Percentiles rank a stretch among this genome's conserved stretches.
These are phyloP conservation scores for Cadophora luteo-olivacea DNA, from an alignment of 2,329 filamentous ascomycete genomes.

Conservation along the genomic window DNA sequence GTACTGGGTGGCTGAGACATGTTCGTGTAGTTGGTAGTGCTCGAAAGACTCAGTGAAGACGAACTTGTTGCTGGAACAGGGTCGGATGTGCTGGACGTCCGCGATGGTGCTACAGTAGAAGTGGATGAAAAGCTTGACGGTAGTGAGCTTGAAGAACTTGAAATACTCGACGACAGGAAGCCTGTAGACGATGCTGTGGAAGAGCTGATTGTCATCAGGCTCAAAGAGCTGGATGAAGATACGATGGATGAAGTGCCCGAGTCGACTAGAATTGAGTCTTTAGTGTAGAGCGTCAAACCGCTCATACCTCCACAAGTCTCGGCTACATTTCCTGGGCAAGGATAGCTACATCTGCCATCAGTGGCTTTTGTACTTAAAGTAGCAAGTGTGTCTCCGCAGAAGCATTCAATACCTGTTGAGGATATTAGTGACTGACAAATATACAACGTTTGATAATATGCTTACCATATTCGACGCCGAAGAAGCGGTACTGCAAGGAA, in stretches of 20 bases:
- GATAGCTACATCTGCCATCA: background rate
- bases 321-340: background rate
- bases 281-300: background rate
- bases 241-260: background rate
- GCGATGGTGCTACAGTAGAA: background rate
- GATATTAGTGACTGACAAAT: background rate
- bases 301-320: background rate
- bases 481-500: background rate
- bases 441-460: background rate
- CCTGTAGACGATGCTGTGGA: background rate
- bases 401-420: background rate
- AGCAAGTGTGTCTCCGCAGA: background rate
- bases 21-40: background rate
- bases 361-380: background rate
- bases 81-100: background rate
- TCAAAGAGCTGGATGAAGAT: background rate
- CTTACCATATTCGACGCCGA: conserved; percentile 1
- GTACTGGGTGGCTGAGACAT: background rate
- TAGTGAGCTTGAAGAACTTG: background rate
- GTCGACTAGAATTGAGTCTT: background rate
- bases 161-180: background rate
- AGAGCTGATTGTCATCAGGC: background rate
- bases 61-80: no score
- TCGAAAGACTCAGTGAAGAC: background rate
- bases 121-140: conserved; percentile 6